Percentiles rank a stretch among this genome's conserved stretches.
Conservation (phyloP, 1,284 basidiomycete species). For the Moniliophthora roreri region DNA sequence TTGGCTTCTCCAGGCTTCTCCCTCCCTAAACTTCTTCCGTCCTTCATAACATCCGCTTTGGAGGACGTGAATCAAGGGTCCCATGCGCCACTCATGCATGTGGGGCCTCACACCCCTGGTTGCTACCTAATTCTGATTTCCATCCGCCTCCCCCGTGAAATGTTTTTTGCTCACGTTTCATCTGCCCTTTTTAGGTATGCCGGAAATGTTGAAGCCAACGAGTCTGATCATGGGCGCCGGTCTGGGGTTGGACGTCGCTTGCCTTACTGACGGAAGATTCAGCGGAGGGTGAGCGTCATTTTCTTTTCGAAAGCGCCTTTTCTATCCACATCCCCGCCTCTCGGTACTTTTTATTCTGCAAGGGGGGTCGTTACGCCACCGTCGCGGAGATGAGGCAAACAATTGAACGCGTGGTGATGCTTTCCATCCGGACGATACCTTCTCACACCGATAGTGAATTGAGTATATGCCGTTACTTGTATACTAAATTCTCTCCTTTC, state of each 20-base stretch:
- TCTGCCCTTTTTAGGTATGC: constrained; percentile 65
- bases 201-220: constrained; percentile 92
- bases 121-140: background rate
- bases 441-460: no score
- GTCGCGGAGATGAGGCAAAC: no score
- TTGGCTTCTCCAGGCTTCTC: background rate
- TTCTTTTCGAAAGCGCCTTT: constrained; percentile 13
- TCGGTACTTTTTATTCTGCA: background rate
- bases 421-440: background rate
- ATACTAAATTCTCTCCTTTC: background rate
- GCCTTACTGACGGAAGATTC: constrained; percentile 92
- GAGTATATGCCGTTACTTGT: constrained; percentile 2
- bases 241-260: constrained; percentile 87
- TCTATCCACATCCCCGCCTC: constrained; percentile 8
- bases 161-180: background rate
- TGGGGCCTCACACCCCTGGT: background rate
- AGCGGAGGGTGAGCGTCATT: constrained; percentile 75
- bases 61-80: no score
- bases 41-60: constrained; percentile 3
- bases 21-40: constrained; percentile 6
- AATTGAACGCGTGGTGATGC: no score
- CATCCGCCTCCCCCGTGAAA: background rate
- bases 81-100: no score
- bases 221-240: constrained; percentile 92
- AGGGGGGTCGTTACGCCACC: background rate